Evolutionary conservation across 1,139 yeast species (phyloP).

Genomic region (Saccharomycopsis hybrid): DNA sequence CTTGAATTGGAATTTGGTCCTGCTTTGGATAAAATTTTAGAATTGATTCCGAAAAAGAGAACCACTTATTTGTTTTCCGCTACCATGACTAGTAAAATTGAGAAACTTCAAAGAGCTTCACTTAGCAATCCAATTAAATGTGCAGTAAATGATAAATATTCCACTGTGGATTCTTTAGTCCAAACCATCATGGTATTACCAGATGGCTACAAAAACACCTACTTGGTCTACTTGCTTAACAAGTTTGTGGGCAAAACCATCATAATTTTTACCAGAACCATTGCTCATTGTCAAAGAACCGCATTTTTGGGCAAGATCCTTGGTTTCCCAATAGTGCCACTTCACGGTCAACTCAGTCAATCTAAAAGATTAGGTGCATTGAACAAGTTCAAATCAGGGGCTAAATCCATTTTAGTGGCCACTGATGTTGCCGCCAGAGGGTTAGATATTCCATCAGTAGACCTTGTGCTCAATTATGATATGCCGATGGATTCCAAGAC

Average conservation of each 20-base stretch:
- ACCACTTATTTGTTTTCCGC: conserved; percentile 90
- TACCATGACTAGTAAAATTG: conserved; percentile 93
- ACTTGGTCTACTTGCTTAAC: conserved; percentile 71
- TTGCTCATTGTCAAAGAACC: conserved; percentile 91
- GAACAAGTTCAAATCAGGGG: conserved; percentile 86
- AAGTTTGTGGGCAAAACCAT: conserved; percentile 82
- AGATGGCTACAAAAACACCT: conserved; percentile 88
- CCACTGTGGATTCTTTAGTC: conserved; percentile 86
- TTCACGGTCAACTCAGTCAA: conserved; percentile 92
- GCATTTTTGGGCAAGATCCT: conserved; percentile 73
- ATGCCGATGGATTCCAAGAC: conserved; percentile 98
- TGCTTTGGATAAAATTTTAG: conserved; percentile 79
- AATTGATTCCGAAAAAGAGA: conserved; percentile 78
- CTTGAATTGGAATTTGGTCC: conserved; percentile 97
- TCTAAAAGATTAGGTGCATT: conserved; percentile 89
- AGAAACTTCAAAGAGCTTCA: conserved; percentile 90
- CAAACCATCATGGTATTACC: conserved; percentile 91
- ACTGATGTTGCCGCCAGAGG: conserved; percentile 99
- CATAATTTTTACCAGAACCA: conserved; percentile 88
- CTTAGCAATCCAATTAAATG: conserved; percentile 84
- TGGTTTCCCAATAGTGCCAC: conserved; percentile 86
- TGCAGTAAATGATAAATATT: conserved; percentile 81
- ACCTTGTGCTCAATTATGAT: conserved; percentile 86
- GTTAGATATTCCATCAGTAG: conserved; percentile 91
- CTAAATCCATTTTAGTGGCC: conserved; percentile 77